Evolutionary conservation across 768 basidiomycete genomes (phyloP).

Genomic region (Lactarius indigo): DNA sequence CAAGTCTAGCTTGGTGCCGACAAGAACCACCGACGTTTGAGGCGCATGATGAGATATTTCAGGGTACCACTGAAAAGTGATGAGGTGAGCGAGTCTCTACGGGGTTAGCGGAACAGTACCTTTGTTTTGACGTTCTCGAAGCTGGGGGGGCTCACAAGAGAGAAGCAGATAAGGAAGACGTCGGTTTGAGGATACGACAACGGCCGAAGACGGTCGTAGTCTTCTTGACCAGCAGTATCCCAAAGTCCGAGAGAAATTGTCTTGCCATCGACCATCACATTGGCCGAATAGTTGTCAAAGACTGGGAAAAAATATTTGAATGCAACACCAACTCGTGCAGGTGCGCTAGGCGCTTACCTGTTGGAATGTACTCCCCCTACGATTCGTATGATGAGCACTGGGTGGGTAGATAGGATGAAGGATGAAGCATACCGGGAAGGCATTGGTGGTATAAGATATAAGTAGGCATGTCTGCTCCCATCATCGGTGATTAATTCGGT

Average conservation of each 20-base stretch:
- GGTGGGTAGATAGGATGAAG: slow-evolving; percentile 6
- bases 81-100: not conserved
- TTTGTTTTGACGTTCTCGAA: slow-evolving; percentile 99
- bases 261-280: slow-evolving; percentile 98
- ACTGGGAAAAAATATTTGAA: slow-evolving; percentile 44
- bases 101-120: slow-evolving; percentile 38
- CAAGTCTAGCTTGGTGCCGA: slow-evolving; percentile 96
- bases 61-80: slow-evolving; percentile 74
- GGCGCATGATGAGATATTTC: slow-evolving; percentile 98
- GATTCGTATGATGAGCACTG: slow-evolving; percentile 7
- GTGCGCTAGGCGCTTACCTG: slow-evolving; percentile 48
- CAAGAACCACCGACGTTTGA: slow-evolving; percentile 86
- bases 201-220: slow-evolving; percentile 96
- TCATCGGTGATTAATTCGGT: slow-evolving; percentile 26
- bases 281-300: slow-evolving; percentile 98
- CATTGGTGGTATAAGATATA: slow-evolving; percentile 99
- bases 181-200: slow-evolving; percentile 99
- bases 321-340: slow-evolving; percentile 11
- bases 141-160: slow-evolving; percentile 94
- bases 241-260: slow-evolving; percentile 97
- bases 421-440: slow-evolving; percentile 73
- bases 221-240: slow-evolving; percentile 99
- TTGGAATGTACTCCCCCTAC: slow-evolving; percentile 96
- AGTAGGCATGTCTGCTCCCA: slow-evolving; percentile 85
- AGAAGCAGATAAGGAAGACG: slow-evolving; percentile 99